phyloP scores from a whole-genome alignment of 352 stramenopile species.

The Phytophthora lateralis region DNA sequence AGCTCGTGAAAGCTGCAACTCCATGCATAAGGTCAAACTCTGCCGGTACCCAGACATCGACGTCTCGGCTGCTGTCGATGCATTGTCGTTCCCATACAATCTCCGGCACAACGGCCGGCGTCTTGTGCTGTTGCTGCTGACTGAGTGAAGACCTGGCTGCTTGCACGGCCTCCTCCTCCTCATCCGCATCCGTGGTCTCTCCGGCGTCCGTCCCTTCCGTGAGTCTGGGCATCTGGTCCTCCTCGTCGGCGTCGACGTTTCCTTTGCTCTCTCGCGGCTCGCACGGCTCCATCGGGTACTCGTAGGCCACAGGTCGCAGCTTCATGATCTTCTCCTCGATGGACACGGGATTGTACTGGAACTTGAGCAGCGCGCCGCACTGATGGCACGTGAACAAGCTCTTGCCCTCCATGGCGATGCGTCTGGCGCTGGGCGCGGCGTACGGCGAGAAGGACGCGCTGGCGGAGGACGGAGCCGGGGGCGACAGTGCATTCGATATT shows the following conservation, averaged over 20 bases:
- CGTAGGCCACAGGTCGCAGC: conserved; percentile 49
- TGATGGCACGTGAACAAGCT: conserved; percentile 79
- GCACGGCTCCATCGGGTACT: conserved; percentile 29
- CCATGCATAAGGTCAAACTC: conserved; percentile 47
- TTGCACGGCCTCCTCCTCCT: conserved; percentile 34
- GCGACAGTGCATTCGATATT: conserved; percentile 1
- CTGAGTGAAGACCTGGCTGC: conserved; percentile 29
- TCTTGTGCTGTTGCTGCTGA: conserved; percentile 33
- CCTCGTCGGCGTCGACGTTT: conserved; percentile 22
- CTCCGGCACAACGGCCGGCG: conserved; percentile 48
- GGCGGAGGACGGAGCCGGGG: conserved; percentile 28
- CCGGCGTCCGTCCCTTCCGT: conserved; percentile 39
- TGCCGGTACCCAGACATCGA: conserved; percentile 38
- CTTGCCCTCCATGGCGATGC: conserved; percentile 71
- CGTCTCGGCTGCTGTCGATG: conserved; percentile 27
- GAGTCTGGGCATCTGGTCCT: conserved; percentile 30
- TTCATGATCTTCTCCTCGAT: conserved; percentile 74
- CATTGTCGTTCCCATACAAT: conserved; percentile 60
- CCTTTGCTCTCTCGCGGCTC: conserved; percentile 29
- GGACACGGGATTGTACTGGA: conserved; percentile 57
- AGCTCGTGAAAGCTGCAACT: conserved; percentile 63
- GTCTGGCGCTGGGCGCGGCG: conserved; percentile 23
- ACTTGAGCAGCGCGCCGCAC: conserved; percentile 76
- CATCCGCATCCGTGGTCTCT: conserved; percentile 39
- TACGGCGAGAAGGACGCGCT: conserved; percentile 37